Percentiles rank a stretch among this genome's conserved stretches.
Evolutionary conservation across 2,329 filamentous ascomycete species (phyloP).

Genomic region (Alternaria novae-zelandiae): DNA sequence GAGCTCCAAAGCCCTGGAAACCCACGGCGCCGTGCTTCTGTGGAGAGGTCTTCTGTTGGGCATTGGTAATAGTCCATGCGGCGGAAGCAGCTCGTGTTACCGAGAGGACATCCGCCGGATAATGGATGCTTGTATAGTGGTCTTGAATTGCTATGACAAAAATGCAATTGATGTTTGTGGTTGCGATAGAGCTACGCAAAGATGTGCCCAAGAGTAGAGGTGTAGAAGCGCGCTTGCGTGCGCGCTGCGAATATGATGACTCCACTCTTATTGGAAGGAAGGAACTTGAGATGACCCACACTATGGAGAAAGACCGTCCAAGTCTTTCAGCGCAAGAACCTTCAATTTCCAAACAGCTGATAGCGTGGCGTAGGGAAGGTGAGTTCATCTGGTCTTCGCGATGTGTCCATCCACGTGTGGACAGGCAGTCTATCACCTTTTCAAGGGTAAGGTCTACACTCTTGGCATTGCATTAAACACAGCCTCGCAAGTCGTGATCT

Average conservation of each 20-base stretch:
- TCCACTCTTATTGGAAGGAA: background rate
- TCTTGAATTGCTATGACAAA: background rate
- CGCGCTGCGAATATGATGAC: background rate
- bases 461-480: background rate
- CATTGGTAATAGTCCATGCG: conserved; percentile 38
- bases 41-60: conserved; percentile 16
- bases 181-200: background rate
- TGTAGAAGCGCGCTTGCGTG: background rate
- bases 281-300: background rate
- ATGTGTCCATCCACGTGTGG: background rate
- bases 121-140: background rate
- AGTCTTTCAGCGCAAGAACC: background rate
- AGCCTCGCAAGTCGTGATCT: background rate
- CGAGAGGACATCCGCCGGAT: background rate
- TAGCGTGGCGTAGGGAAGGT: background rate
- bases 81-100: background rate
- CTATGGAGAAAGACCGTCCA: background rate
- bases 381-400: background rate
- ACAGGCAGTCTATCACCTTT: background rate
- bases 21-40: conserved; percentile 27
- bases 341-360: background rate
- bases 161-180: background rate
- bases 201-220: background rate
- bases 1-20: conserved; percentile 4
- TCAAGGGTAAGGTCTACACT: background rate